Evolutionary conservation across 805 yeast genomes (phyloP).

Genomic region (Candida vaughaniae): DNA sequence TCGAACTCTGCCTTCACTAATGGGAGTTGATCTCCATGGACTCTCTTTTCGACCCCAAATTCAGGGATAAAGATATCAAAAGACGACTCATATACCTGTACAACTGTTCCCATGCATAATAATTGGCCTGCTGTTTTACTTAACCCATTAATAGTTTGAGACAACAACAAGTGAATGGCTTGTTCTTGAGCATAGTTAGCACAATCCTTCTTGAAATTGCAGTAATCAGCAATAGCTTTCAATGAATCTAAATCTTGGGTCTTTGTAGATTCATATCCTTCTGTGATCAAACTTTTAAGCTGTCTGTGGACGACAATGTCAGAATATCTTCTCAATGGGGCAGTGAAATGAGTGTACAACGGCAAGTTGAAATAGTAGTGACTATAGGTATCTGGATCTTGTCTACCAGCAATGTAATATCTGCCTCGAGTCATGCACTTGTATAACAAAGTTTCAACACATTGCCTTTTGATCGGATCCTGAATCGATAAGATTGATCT

Average conservation of each 20-base stretch:
- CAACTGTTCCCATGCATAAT: slow-evolving; percentile 79
- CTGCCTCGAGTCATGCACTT: slow-evolving; percentile 85
- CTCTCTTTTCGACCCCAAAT: slow-evolving; percentile 92
- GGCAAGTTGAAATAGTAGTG: slow-evolving; percentile 84
- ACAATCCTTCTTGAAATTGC: slow-evolving; percentile 94
- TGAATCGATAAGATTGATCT: slow-evolving; percentile 64
- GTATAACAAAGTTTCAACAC: slow-evolving; percentile 74
- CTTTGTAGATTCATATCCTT: slow-evolving; percentile 29
- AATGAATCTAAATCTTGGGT: slow-evolving; percentile 63
- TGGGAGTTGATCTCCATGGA: slow-evolving; percentile 96
- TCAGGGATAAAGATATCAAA: slow-evolving; percentile 92
- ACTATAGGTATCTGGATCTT: slow-evolving; percentile 71
- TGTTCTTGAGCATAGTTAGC: slow-evolving; percentile 93
- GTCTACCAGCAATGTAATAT: slow-evolving; percentile 85
- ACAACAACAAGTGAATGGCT: slow-evolving; percentile 80
- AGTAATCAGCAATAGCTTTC: slow-evolving; percentile 83
- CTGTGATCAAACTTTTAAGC: slow-evolving; percentile 61
- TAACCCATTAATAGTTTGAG: slow-evolving; percentile 80
- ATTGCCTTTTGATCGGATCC: slow-evolving; percentile 61
- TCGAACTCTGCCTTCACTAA: slow-evolving; percentile 90
- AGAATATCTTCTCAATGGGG: slow-evolving; percentile 89
- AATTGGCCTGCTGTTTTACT: slow-evolving; percentile 73
- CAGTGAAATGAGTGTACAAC: slow-evolving; percentile 87
- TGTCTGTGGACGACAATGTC: slow-evolving; percentile 93
- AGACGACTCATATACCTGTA: slow-evolving; percentile 93